phyloP scores from a whole-genome alignment of 352 stramenopile genomes.

The Phytopythium kandeliae region DNA sequence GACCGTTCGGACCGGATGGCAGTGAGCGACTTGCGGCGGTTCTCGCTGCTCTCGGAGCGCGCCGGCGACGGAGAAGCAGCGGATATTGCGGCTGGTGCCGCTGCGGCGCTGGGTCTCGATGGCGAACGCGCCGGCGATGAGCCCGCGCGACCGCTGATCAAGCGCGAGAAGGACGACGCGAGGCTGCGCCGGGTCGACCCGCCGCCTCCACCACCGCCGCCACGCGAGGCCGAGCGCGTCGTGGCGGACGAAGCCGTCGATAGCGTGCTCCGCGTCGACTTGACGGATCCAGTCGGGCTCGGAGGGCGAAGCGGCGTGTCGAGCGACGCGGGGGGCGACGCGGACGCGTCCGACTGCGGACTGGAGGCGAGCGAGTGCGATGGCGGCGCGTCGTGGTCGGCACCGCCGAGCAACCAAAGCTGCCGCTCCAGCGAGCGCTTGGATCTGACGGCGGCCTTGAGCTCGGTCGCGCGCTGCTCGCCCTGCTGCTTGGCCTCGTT shows the following conservation, averaged over 20 bases:
- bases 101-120: neutral
- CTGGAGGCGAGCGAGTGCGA: conserved; percentile 10
- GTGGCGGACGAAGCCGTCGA: conserved; percentile 36
- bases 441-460: conserved; percentile 29
- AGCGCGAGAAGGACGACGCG: conserved; percentile 5
- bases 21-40: conserved; percentile 5
- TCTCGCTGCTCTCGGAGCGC: neutral
- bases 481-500: conserved; percentile 40
- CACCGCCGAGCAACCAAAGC: conserved; percentile 31
- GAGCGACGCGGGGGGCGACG: neutral
- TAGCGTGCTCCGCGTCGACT: conserved; percentile 34
- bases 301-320: conserved; percentile 8
- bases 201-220: no score
- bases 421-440: conserved; percentile 41
- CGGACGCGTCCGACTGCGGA: conserved; percentile 2
- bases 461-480: conserved; percentile 42
- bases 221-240: conserved; percentile 9
- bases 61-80: neutral
- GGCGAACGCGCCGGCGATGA: neutral
- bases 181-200: conserved; percentile 3
- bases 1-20: conserved; percentile 3
- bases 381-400: conserved; percentile 22
- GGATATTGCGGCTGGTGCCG: neutral
- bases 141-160: conserved; percentile 1
- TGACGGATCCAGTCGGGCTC: conserved; percentile 43